Conservation (phyloP, 2,329 filamentous ascomycete genomes). For the Penicillium sp. region DNA sequence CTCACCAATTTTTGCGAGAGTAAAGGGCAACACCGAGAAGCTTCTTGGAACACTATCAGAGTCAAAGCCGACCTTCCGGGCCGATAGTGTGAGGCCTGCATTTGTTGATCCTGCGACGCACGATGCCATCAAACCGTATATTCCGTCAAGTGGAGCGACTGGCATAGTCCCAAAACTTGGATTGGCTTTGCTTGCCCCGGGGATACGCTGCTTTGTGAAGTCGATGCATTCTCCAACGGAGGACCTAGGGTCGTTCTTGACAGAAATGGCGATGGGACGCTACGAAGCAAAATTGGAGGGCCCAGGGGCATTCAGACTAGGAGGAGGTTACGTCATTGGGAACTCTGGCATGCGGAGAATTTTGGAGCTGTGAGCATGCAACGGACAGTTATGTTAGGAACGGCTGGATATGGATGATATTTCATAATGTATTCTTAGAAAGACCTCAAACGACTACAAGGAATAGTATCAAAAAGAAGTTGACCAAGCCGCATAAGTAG, state of each 20-base stretch:
- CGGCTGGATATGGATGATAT: background rate
- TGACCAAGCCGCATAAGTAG: background rate
- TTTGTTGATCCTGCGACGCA: slow-evolving; percentile 48
- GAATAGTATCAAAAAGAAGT: too few relatives aligned
- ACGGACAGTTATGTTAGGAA: background rate
- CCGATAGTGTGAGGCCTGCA: slow-evolving; percentile 52
- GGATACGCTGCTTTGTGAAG: slow-evolving; percentile 15
- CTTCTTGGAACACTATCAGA: slow-evolving; percentile 48
- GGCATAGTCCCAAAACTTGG: slow-evolving; percentile 16
- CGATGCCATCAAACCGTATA: slow-evolving; percentile 32
- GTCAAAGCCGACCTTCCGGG: slow-evolving; percentile 39
- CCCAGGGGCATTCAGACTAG: slow-evolving; percentile 9
- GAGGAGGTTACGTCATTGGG: slow-evolving; percentile 12
- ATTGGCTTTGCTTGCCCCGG: slow-evolving; percentile 16
- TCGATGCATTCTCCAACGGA: slow-evolving; percentile 36
- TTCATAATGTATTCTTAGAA: background rate
- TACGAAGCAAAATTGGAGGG: slow-evolving; percentile 11
- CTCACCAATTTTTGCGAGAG: slow-evolving; percentile 50
- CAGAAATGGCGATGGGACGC: slow-evolving; percentile 37
- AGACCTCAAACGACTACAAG: too few relatives aligned
- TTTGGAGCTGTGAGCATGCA: slow-evolving; percentile 7
- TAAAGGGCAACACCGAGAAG: slow-evolving; percentile 61
- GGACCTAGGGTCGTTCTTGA: slow-evolving; percentile 42
- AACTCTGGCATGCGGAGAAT: slow-evolving; percentile 15
- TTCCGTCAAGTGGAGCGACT: slow-evolving; percentile 19